Conservation (phyloP, 2,329 filamentous ascomycete species). For the Eutypella sp. region DNA sequence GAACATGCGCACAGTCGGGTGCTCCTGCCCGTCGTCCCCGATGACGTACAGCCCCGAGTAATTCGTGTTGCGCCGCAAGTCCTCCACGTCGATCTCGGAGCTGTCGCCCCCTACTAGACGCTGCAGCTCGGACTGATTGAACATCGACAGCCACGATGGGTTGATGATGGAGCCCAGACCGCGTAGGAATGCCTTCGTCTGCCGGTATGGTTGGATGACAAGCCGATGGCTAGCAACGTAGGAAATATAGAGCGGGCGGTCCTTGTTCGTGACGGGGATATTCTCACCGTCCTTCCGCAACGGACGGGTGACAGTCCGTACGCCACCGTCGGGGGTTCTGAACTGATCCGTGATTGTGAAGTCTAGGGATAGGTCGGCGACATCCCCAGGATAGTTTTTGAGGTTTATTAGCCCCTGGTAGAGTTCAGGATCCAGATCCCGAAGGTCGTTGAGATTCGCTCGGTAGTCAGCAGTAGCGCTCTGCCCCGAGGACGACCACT, state of each 20-base stretch:
- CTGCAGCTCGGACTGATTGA: slow-evolving; percentile 93
- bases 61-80: slow-evolving; percentile 75
- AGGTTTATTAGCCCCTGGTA: slow-evolving; percentile 80
- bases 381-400: slow-evolving; percentile 80
- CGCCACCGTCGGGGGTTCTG: slow-evolving; percentile 39
- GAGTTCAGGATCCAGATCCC: slow-evolving; percentile 83
- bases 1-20: slow-evolving; percentile 80
- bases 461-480: slow-evolving; percentile 60
- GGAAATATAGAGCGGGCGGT: slow-evolving; percentile 89
- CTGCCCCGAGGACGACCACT: slow-evolving; percentile 79
- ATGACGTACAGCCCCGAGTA: slow-evolving; percentile 87
- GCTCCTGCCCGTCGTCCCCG: slow-evolving; percentile 83
- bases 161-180: slow-evolving; percentile 86
- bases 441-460: slow-evolving; percentile 89
- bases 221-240: slow-evolving; percentile 86
- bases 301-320: slow-evolving; percentile 65
- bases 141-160: slow-evolving; percentile 94
- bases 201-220: slow-evolving; percentile 69
- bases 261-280: slow-evolving; percentile 80
- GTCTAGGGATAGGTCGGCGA: slow-evolving; percentile 75
- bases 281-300: slow-evolving; percentile 73
- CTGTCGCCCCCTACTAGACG: slow-evolving; percentile 87
- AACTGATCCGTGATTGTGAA: slow-evolving; percentile 80
- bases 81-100: slow-evolving; percentile 78
- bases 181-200: slow-evolving; percentile 82